These are phyloP conservation scores for Fonsecaea pedrosoi DNA, from an alignment of 2,329 filamentous ascomycete genomes.

Conservation along the genomic window DNA sequence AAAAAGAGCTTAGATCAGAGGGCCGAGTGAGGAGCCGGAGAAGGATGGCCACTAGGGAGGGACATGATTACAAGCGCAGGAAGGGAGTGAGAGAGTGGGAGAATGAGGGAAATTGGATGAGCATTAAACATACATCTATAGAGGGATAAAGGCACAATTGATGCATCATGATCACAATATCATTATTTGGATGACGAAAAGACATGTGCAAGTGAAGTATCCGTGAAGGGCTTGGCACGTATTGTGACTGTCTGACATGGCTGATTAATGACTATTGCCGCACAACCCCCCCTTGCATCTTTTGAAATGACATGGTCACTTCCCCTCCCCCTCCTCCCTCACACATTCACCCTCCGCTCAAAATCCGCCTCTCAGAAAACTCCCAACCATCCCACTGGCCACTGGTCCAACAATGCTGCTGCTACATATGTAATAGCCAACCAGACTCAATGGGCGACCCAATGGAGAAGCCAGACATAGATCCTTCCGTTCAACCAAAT, in stretches of 20 bases:
- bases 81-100: not conserved
- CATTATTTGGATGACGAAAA: not conserved
- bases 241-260: not conserved
- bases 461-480: conserved; percentile 1
- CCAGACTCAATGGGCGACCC: conserved; percentile 11
- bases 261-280: not conserved
- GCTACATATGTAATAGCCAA: conserved; percentile 6
- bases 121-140: too few relatives aligned
- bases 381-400: not conserved
- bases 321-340: not conserved
- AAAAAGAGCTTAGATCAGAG: not conserved
- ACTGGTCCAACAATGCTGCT: not conserved
- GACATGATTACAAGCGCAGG: not conserved
- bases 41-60: not conserved
- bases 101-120: not conserved
- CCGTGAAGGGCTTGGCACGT: not conserved
- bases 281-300: not conserved
- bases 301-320: conserved; percentile 1
- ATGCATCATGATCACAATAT: not conserved
- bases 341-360: conserved; percentile 1
- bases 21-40: not conserved
- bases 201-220: not conserved
- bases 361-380: not conserved
- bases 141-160: not conserved
- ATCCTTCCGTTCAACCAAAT: not conserved